Percentiles rank a stretch among this genome's conserved stretches.
phyloP scores from a whole-genome alignment of 768 basidiomycete species.

The Tricholoma furcatifolium region DNA sequence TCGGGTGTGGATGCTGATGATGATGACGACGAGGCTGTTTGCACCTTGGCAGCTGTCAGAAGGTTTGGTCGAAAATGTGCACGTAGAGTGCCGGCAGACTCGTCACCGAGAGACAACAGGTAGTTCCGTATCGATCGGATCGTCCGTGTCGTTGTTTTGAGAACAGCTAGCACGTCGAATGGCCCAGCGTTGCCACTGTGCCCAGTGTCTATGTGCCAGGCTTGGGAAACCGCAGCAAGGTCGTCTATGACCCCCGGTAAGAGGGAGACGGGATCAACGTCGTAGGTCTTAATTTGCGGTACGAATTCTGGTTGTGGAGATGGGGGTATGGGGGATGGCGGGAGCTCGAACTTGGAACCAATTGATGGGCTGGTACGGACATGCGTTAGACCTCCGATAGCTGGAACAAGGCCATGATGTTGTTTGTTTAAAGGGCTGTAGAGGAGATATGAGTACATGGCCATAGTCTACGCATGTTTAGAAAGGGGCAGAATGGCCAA shows the following conservation, averaged over 20 bases:
- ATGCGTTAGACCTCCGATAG: slow-evolving; percentile 61
- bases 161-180: slow-evolving; percentile 64
- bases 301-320: slow-evolving; percentile 44
- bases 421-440: slow-evolving; percentile 45
- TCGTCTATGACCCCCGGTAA: slow-evolving; percentile 79
- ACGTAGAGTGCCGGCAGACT: slow-evolving; percentile 54
- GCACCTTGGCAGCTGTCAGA: slow-evolving; percentile 37
- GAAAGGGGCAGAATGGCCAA: too few species aligned
- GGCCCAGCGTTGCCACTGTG: slow-evolving; percentile 16
- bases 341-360: slow-evolving; percentile 56
- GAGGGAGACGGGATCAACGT: slow-evolving; percentile 75
- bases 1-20: slow-evolving; percentile 38
- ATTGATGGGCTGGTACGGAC: slow-evolving; percentile 41
- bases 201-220: slow-evolving; percentile 53
- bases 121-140: slow-evolving; percentile 86
- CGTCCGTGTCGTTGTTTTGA: slow-evolving; percentile 78
- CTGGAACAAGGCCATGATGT: slow-evolving; percentile 68
- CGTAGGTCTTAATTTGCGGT: slow-evolving; percentile 60
- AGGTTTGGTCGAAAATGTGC: slow-evolving; percentile 58
- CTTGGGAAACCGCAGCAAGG: slow-evolving; percentile 57
- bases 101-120: slow-evolving; percentile 77
- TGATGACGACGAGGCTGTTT: slow-evolving; percentile 28
- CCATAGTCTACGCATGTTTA: neutral
- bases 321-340: slow-evolving; percentile 66
- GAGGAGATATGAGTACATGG: slow-evolving; percentile 9